Conservation (phyloP, 805 yeast species). For the Lipomyces starkeyi region DNA sequence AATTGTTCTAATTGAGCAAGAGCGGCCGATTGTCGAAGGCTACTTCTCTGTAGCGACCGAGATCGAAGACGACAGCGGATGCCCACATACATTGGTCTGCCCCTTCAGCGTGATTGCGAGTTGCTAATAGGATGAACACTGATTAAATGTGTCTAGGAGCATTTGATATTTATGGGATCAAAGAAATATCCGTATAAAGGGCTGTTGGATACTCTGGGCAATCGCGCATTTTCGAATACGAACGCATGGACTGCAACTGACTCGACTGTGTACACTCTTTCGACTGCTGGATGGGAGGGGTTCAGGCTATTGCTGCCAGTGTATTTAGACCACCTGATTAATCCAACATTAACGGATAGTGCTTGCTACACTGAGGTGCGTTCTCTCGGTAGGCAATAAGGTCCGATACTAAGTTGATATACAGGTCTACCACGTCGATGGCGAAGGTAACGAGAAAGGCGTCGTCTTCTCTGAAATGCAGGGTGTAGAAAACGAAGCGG, state of each 20-base stretch:
- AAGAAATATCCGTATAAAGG: conserved; percentile 90
- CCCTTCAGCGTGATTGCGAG: background rate
- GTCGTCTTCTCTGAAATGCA: conserved; percentile 98
- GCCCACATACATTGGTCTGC: conserved; percentile 79
- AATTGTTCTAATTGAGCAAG: conserved; percentile 73
- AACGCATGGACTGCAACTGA: conserved; percentile 98
- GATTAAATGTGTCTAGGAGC: conserved; percentile 56
- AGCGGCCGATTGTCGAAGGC: conserved; percentile 88
- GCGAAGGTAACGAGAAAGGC: conserved; percentile 88
- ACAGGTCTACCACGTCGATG: conserved; percentile 86
- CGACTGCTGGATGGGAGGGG: conserved; percentile 97
- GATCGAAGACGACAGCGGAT: conserved; percentile 82
- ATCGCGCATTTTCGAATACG: conserved; percentile 76
- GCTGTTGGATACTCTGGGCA: conserved; percentile 82
- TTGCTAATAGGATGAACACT: background rate
- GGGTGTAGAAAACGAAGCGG: conserved; percentile 80
- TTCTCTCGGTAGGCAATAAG: background rate
- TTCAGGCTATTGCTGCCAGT: conserved; percentile 83
- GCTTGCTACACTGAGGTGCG: conserved; percentile 83
- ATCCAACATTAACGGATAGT: conserved; percentile 86
- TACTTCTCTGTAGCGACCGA: conserved; percentile 96
- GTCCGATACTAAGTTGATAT: background rate
- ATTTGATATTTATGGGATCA: conserved; percentile 93
- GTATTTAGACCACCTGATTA: conserved; percentile 82
- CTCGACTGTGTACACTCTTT: conserved; percentile 89